Evolutionary conservation across 805 yeast genomes (phyloP).

Genomic region (Candida corydali): DNA sequence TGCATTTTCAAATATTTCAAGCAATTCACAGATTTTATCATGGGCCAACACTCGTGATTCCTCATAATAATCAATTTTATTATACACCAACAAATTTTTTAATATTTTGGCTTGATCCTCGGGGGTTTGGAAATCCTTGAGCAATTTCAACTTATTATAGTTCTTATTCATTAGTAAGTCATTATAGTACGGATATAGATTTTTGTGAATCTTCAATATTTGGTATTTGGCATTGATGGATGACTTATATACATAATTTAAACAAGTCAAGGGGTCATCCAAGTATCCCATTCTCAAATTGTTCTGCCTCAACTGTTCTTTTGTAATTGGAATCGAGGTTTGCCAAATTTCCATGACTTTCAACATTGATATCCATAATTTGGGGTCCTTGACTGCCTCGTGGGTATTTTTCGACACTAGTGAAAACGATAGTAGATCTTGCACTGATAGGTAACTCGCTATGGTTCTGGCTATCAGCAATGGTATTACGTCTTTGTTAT

Average conservation of each 20-base stretch:
- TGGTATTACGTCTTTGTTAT: conserved; percentile 36
- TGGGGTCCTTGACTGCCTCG: conserved; percentile 34
- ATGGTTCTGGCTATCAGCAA: conserved; percentile 32
- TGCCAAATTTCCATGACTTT: conserved; percentile 37
- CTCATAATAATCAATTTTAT: conserved; percentile 28
- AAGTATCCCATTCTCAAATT: conserved; percentile 6
- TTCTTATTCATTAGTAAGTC: conserved; percentile 41
- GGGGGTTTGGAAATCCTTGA: conserved; percentile 45
- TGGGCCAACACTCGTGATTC: conserved; percentile 24
- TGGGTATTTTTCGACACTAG: conserved; percentile 35
- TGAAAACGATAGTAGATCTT: conserved; percentile 36
- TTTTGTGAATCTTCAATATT: conserved; percentile 32
- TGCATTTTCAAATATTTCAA: conserved; percentile 71
- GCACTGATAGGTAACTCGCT: conserved; percentile 29
- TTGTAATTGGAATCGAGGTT: conserved; percentile 9
- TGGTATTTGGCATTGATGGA: conserved; percentile 34
- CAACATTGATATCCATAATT: conserved; percentile 35
- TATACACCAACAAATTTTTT: conserved; percentile 36
- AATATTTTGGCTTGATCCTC: conserved; percentile 48
- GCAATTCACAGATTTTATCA: conserved; percentile 48
- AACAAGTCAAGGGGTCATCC: conserved; percentile 32
- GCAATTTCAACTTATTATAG: conserved; percentile 41
- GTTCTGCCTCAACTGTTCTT: conserved; percentile 6
- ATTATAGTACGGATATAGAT: conserved; percentile 41
- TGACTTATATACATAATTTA: conserved; percentile 21